Percentiles rank a stretch among this genome's conserved stretches.
Conservation (phyloP, 768 basidiomycete species). For the Phaeotremella skinneri region DNA sequence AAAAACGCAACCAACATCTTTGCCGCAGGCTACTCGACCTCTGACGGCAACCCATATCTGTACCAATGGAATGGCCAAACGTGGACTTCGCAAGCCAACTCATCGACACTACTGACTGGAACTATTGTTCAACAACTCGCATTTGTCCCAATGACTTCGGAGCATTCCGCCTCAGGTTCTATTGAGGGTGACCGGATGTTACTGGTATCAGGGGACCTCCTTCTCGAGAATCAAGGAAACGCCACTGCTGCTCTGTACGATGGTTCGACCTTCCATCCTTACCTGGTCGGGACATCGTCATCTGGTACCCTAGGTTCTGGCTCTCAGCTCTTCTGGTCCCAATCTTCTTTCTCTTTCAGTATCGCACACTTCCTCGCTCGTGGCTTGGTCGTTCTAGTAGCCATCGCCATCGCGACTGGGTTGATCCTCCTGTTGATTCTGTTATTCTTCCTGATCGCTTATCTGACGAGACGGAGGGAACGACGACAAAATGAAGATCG, state of each 20-base stretch:
- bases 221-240: slow-evolving; percentile 68
- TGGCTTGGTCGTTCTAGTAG: slow-evolving; percentile 92
- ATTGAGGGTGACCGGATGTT: slow-evolving; percentile 82
- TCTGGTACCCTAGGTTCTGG: slow-evolving; percentile 69
- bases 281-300: slow-evolving; percentile 65
- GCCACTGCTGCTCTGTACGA: slow-evolving; percentile 85
- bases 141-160: slow-evolving; percentile 83
- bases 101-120: slow-evolving; percentile 57
- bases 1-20: slow-evolving; percentile 80
- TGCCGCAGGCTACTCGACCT: slow-evolving; percentile 76
- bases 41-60: slow-evolving; percentile 68
- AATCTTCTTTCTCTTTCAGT: slow-evolving; percentile 55
- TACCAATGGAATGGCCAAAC: slow-evolving; percentile 76
- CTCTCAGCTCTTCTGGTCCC: slow-evolving; percentile 69
- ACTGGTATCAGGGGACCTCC: slow-evolving; percentile 76
- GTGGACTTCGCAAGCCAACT: slow-evolving; percentile 64
- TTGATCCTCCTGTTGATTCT: slow-evolving; percentile 55
- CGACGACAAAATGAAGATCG: slow-evolving; percentile 12
- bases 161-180: slow-evolving; percentile 66
- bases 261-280: slow-evolving; percentile 76
- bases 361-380: slow-evolving; percentile 75
- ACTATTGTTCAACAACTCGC: slow-evolving; percentile 75
- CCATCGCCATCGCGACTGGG: slow-evolving; percentile 93
- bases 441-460: slow-evolving; percentile 43
- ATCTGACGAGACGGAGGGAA: slow-evolving; percentile 37